Conservation (phyloP, 441 rosid species). For the Dalechampia spathulata region DNA sequence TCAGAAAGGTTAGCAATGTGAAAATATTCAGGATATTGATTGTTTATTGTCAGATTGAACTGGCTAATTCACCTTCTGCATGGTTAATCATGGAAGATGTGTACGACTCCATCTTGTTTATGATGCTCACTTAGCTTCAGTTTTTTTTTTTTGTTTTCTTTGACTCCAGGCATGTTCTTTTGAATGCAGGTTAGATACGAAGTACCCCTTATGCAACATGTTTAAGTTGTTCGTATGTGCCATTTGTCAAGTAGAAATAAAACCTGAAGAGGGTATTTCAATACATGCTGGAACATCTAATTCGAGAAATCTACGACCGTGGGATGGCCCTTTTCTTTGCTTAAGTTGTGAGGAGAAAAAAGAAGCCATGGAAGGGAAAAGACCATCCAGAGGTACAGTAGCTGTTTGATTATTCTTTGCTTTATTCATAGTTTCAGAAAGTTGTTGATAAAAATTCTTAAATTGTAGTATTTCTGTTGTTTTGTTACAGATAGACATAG, state of each 20-base stretch:
- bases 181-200: slow-evolving; percentile 79
- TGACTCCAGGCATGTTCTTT: slow-evolving; percentile 11
- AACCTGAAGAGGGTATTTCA: slow-evolving; percentile 92
- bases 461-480: slow-evolving; percentile 1
- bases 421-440: neutral
- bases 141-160: too few species aligned
- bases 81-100: too few species aligned
- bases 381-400: slow-evolving; percentile 70
- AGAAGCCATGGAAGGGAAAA: slow-evolving; percentile 98
- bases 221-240: slow-evolving; percentile 91
- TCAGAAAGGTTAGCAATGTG: slow-evolving; percentile 72
- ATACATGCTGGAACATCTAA: slow-evolving; percentile 71
- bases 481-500: slow-evolving; percentile 54
- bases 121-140: too few species aligned
- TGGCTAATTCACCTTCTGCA: too few species aligned
- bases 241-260: slow-evolving; percentile 93
- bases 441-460: slow-evolving; percentile 1
- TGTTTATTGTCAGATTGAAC: too few species aligned
- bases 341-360: slow-evolving; percentile 91
- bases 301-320: slow-evolving; percentile 64
- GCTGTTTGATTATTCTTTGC: neutral
- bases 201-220: slow-evolving; percentile 96
- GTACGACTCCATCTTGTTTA: too few species aligned
- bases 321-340: slow-evolving; percentile 99
- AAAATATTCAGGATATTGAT: slow-evolving; percentile 14